Percentiles rank a stretch among this genome's conserved stretches.
phyloP scores from a whole-genome alignment of 495 filamentous ascomycete species.

The Podospora australis region DNA sequence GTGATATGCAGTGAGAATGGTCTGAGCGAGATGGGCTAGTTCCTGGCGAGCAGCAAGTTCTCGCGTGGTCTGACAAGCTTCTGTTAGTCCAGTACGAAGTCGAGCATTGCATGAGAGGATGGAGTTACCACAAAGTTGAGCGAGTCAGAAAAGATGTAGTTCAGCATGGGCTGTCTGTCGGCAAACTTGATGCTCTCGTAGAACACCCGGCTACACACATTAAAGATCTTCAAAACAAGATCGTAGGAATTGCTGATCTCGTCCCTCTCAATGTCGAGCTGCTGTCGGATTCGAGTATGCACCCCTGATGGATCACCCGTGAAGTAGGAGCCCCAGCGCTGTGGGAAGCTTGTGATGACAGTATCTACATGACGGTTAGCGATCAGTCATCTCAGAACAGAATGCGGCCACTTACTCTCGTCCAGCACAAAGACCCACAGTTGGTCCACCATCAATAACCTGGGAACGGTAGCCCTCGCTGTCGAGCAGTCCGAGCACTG shows the following conservation, averaged over 20 bases:
- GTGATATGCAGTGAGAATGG: constrained; percentile 5
- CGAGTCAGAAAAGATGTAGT: constrained; percentile 11
- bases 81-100: background rate
- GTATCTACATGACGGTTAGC: constrained; percentile 1
- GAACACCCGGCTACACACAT: constrained; percentile 8
- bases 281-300: constrained; percentile 1
- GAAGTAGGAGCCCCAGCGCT: constrained; percentile 10
- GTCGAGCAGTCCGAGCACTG: constrained; percentile 11
- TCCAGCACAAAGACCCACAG: constrained; percentile 10
- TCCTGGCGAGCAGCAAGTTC: constrained; percentile 12
- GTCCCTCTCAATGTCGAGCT: background rate
- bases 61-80: constrained; percentile 3
- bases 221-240: constrained; percentile 2
- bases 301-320: constrained; percentile 6
- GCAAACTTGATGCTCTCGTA: constrained; percentile 9
- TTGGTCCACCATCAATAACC: constrained; percentile 10
- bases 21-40: constrained; percentile 3
- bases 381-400: background rate
- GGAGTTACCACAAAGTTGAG: constrained; percentile 10
- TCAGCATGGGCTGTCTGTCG: constrained; percentile 8
- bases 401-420: constrained; percentile 1
- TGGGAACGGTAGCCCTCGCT: background rate
- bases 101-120: no score
- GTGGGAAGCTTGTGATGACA: constrained; percentile 11
- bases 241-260: constrained; percentile 6